Conservation (phyloP, 169 alveolate species). For the Cryptosporidium sp. region DNA sequence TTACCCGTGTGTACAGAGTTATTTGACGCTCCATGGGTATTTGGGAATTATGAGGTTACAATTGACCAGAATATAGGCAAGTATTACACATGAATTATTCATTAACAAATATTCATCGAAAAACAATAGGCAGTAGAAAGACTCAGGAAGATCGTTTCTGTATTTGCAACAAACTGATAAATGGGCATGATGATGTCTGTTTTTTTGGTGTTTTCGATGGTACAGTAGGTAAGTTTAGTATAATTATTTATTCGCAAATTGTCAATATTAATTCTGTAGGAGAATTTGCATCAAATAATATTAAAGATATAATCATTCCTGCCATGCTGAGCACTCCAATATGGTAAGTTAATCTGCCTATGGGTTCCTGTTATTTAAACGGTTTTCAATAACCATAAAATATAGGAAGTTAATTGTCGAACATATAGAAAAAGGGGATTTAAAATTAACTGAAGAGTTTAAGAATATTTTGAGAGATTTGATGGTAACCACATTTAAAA, state of each 20-base stretch:
- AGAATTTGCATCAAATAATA: constrained; percentile 83
- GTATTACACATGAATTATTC: not conserved
- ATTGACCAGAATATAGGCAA: constrained; percentile 67
- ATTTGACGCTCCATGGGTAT: constrained; percentile 59
- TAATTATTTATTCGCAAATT: not conserved
- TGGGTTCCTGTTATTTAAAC: not conserved
- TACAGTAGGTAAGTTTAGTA: constrained; percentile 83
- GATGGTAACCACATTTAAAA: constrained; percentile 76
- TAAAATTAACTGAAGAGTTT: constrained; percentile 39
- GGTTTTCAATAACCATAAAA: not conserved
- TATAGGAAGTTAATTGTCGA: constrained; percentile 56
- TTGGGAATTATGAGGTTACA: constrained; percentile 73
- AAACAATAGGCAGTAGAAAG: constrained; percentile 81
- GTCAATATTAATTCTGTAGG: constrained; percentile 51
- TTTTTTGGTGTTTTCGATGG: constrained; percentile 88
- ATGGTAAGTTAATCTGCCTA: constrained; percentile 76
- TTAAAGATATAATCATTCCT: constrained; percentile 81
- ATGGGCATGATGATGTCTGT: constrained; percentile 77
- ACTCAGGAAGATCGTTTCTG: constrained; percentile 85
- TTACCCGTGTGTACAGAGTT: constrained; percentile 66
- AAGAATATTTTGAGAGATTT: constrained; percentile 36
- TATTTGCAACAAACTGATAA: constrained; percentile 78
- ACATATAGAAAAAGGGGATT: constrained; percentile 34
- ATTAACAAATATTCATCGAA: not conserved
- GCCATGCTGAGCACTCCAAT: constrained; percentile 79